phyloP scores from a whole-genome alignment of 2,329 filamentous ascomycete genomes.

The Grosmannia huntii region DNA sequence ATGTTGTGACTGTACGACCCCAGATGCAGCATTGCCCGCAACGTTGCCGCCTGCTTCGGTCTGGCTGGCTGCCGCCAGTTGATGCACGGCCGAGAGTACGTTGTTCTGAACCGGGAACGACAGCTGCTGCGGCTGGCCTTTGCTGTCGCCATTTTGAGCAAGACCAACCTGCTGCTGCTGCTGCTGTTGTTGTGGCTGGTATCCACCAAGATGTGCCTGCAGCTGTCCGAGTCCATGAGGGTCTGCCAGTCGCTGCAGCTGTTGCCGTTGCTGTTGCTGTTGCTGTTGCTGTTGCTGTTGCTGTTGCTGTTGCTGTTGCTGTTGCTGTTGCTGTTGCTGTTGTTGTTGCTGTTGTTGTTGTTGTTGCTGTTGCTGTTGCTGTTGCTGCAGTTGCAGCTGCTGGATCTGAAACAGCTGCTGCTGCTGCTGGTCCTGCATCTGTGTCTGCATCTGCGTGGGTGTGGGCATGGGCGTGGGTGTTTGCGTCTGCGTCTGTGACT shows the following conservation, averaged over 20 bases:
- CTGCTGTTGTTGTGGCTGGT: neutral
- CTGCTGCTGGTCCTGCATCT: neutral
- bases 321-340: neutral
- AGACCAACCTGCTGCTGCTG: neutral
- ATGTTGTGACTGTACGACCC: neutral
- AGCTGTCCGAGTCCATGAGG: neutral
- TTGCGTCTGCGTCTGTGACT: neutral
- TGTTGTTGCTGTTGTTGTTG: too few relatives aligned
- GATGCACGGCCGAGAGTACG: neutral
- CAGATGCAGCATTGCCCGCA: neutral
- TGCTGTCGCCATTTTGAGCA: neutral
- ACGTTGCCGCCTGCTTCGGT: neutral
- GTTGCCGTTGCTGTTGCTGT: neutral
- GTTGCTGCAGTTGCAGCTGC: neutral
- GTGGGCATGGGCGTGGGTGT: constrained; percentile 7
- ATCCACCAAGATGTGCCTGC: neutral
- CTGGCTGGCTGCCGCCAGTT: neutral
- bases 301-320: neutral
- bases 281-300: too few relatives aligned
- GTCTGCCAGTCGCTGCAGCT: neutral
- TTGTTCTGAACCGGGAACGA: neutral
- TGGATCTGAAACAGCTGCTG: neutral
- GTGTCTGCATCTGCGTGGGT: constrained; percentile 7
- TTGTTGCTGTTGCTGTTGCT: too few relatives aligned
- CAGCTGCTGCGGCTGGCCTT: neutral